Evolutionary conservation across 306 rosid species (phyloP), one percentile per base, ranked within the genome.

Genomic region (Lagenaria siceraria): DNA sequence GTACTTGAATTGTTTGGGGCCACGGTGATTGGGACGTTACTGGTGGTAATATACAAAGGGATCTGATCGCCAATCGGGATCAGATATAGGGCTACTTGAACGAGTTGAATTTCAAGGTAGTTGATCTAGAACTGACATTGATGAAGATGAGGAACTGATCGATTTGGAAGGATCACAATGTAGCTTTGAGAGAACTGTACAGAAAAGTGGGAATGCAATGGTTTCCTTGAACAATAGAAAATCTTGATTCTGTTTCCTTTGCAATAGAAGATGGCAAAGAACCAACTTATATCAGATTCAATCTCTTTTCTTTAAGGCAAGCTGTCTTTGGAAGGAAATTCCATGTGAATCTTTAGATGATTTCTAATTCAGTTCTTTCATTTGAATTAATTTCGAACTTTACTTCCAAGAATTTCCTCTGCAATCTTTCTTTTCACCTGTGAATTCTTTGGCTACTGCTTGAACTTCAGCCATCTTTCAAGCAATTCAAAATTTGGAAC

Each of bases 1-100:
- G 98, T 94, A 87, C 90, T 63, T 92, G 85, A 94, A 84, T 76
- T 94, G n/a, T 96, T 78, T 94, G 97, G 98, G 98, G 98, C 8
- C 95, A 86, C 78, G 95, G 93, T 94, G 79, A 89, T 80, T n/a
- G 78, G 36, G 13, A 75, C 58, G 29, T 53, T 13, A 33, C 19
- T 8, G 18, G 6, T 2, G 78, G 31, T 54, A 36, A 12, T 12
- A 1, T 35, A 10, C 4, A 11, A 40, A 65, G 1, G 18, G 14
- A 66, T 22, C 36, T 70, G 60, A 18, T 42, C 56, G 75, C 19
- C 58, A 56, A 13, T 46, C 22, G 40, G 14, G 22, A 46, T 46
- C 60, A 15, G 59, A 17, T 42, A 4, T 52, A 10, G 53, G 7
- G 76, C 53, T 71, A 48, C 42, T 46, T 4, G 3, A 21, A 58